Percentiles rank a stretch among this genome's conserved stretches.
Evolutionary conservation across 2,329 filamentous ascomycete species (phyloP).

Genomic region (Trichoderma koningii): DNA sequence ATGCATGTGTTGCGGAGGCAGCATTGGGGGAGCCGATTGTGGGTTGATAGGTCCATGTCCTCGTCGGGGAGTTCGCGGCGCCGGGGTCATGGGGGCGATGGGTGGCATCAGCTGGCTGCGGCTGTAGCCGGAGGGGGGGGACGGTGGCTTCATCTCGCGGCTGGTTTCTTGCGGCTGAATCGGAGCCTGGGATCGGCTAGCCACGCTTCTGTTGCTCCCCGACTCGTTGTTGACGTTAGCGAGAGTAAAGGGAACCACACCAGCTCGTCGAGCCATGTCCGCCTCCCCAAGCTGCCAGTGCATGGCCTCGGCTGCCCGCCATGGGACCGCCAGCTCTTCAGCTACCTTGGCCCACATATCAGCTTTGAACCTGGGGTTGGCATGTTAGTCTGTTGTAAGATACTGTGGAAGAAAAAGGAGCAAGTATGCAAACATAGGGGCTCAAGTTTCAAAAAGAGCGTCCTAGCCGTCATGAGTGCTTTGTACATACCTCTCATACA

Average conservation of each 20-base stretch:
- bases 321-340: conserved; percentile 91
- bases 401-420: neutral
- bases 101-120: conserved; percentile 40
- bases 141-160: conserved; percentile 47
- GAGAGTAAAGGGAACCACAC: conserved; percentile 81
- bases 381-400: neutral
- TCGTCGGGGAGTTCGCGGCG: conserved; percentile 44
- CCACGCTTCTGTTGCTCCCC: conserved; percentile 43
- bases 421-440: neutral
- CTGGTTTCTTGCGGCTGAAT: conserved; percentile 52
- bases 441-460: neutral
- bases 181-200: conserved; percentile 45
- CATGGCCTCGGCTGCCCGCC: conserved; percentile 95
- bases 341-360: conserved; percentile 98
- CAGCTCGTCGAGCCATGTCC: conserved; percentile 91
- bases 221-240: conserved; percentile 57
- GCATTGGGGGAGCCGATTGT: conserved; percentile 36
- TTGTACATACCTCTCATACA: conserved; percentile 82
- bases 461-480: neutral
- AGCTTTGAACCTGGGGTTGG: conserved; percentile 76
- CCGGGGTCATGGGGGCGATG: conserved; percentile 38
- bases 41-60: conserved; percentile 39
- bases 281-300: conserved; percentile 94
- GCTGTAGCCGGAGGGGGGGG: conserved; percentile 46
- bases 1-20: conserved; percentile 32